Evolutionary conservation across 2,329 filamentous ascomycete species (phyloP), one percentile per base, ranked within the genome.

Genomic region (Chlorencoelia australis): DNA sequence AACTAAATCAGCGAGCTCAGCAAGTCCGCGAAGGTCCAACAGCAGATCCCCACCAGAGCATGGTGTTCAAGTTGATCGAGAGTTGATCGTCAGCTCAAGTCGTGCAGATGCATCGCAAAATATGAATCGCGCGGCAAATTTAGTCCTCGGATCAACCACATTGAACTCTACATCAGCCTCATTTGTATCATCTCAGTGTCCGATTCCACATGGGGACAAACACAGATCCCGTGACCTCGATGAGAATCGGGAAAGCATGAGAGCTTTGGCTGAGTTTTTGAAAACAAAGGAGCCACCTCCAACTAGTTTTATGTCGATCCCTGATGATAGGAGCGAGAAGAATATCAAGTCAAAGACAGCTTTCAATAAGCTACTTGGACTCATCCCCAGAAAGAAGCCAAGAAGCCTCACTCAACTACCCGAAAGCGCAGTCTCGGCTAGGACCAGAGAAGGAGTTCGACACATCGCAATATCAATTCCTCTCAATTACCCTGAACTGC

Each of bases 391-490:
- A 21, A 54, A 56, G 13, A 42, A 37, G 29, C 47, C 29, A 24
- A 46, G 37, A 29, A 57, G 44, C 64, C 50, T 27, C 43, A 42
- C 18, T 5, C 47, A 50, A 35, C 60, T 76, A 3, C 72, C 72
- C 7, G 71, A 77, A 49, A 67, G 67, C 16, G 71, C 71, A 9
- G 61, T 77, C 10, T 67, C 69, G 4, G 67, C 69, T 6, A 67
- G 57, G 22, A 76, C 71, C 0, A 67, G 55, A 5, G 65, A 60
- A 3, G 73, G 73, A 2, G 61, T 72, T 48, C 63, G 69, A 4
- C 68, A 77, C 46, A 75, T 78, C 44, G 70, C 72, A 40, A 77
- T 77, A 34, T 75, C 72, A 0, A 75, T 77, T 29, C 73, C 73
- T 2, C 41, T 67, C 9, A 64, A 72, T 44, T 58, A 70, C 39